phyloP scores from a whole-genome alignment of 2,329 filamentous ascomycete genomes.

The Aspergillus sojae region DNA sequence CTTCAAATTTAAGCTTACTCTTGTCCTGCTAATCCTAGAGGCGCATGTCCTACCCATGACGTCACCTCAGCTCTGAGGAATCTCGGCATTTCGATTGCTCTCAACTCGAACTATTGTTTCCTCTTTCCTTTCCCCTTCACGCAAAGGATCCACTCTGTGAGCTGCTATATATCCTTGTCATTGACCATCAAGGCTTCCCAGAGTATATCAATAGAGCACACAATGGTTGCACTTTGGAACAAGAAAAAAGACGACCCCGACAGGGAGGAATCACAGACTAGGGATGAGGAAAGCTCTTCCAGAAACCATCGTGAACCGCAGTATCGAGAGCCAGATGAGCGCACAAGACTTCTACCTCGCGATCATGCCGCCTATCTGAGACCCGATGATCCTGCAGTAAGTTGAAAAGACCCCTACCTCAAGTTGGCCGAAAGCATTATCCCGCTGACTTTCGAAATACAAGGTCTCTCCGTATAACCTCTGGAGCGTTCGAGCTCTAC shows the following conservation, averaged over 20 bases:
- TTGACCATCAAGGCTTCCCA: background rate
- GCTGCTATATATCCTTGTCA: background rate
- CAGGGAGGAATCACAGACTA: background rate
- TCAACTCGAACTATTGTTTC: background rate
- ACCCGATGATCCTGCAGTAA: constrained; percentile 78
- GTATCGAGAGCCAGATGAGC: constrained; percentile 56
- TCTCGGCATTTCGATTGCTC: background rate
- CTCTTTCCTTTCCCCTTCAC: background rate
- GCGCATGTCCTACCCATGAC: constrained; percentile 1
- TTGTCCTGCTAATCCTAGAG: background rate
- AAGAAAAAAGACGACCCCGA: background rate
- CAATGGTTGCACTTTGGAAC: constrained; percentile 4
- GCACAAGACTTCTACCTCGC: constrained; percentile 70
- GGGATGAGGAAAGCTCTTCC: background rate
- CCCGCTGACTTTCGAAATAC: background rate
- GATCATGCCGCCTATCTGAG: constrained; percentile 66
- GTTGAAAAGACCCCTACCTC: constrained; percentile 26
- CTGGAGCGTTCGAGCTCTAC: constrained; percentile 81
- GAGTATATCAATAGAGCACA: background rate
- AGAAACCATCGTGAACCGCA: constrained; percentile 1
- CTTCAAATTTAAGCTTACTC: background rate
- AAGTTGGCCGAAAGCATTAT: background rate
- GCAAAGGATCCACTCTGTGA: background rate
- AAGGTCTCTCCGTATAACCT: constrained; percentile 87
- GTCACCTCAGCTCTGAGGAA: constrained; percentile 1